Evolutionary conservation across 768 basidiomycete species (phyloP).

Genomic region (Boletus speciosus): DNA sequence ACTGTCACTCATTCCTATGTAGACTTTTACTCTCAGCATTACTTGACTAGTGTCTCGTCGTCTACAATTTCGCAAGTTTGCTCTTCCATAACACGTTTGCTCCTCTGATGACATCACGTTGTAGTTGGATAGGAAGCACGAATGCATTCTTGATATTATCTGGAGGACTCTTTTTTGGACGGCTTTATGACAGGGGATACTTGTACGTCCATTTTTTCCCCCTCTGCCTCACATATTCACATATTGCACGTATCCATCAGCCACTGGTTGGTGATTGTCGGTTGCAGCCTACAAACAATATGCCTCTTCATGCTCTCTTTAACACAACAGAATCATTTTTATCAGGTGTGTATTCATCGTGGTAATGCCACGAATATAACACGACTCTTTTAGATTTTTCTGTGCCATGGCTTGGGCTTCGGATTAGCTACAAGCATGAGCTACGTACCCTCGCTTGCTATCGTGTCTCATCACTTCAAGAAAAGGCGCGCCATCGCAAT

Average conservation of each 20-base stretch:
- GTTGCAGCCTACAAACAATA: conserved; percentile 40
- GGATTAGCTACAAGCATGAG: conserved; percentile 37
- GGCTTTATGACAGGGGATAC: conserved; percentile 50
- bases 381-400: conserved; percentile 34
- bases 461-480: conserved; percentile 45
- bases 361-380: conserved; percentile 11
- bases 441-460: conserved; percentile 41
- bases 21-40: conserved; percentile 40
- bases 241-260: conserved; percentile 18
- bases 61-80: conserved; percentile 36
- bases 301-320: conserved; percentile 46
- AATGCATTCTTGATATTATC: conserved; percentile 44
- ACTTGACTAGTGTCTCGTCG: conserved; percentile 34
- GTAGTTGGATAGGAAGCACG: conserved; percentile 47
- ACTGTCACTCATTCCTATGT: not conserved
- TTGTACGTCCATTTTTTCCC: conserved; percentile 32
- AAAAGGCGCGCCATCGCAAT: conserved; percentile 40
- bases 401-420: conserved; percentile 35
- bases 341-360: conserved; percentile 32
- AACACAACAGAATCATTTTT: conserved; percentile 32
- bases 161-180: conserved; percentile 45
- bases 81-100: not conserved
- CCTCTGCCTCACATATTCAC: not conserved
- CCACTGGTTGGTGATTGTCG: conserved; percentile 43
- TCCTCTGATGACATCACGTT: not conserved